Base-by-base conservation (phyloP, 208 protist species). In the Trypanosoma rangeli region DNA sequence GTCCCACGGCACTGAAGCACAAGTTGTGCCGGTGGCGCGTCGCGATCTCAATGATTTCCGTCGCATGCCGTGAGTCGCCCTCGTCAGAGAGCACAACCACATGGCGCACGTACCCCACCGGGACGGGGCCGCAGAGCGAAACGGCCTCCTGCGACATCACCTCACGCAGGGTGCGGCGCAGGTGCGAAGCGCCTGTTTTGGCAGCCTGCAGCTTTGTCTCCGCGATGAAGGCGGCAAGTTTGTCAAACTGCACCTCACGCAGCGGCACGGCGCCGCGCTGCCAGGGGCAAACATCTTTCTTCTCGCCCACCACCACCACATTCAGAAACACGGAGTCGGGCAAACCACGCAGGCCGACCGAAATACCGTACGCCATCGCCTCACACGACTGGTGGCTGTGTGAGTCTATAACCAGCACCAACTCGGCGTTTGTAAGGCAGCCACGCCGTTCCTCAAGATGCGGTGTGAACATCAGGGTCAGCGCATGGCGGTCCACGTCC, bases 31-130 rank as follows among this genome's bases (percentile, higher is more conserved):
- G 33, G 44, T 71, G 49, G 39, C 13, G 65, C 12, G 72, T 48
- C 3, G 64, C 82, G 5, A 70, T 68, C 42, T 69, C 63, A 18
- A 89, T 69, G 63, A 86, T 73, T 37, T 79, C 59, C 5, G 75
- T 70, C n/a, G 66, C 72, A 42, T 72, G 42, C 62, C 53, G 15
- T n/a, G 50, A 26, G 31, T 68, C 70, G 5, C 69, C 76, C 20
- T 73, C 78, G 73, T 93, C 87, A 13, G 85, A 81, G 39, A 95
- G 39, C 13, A 93, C 28, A 29, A 95, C 61, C 24, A 93, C 62
- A 73, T 91, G 79, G 18, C 90, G 87, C 42, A 89, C 84, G 53
- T 87, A 90, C 10, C 87, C 90, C 4, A 12, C 28, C 18, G 80
- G 69, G 15, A 85, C 78, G 13, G 71, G 55, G 12, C 82, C 79